Conservation (phyloP, 306 rosid genomes). For the Elaeagnus macrophylla region DNA sequence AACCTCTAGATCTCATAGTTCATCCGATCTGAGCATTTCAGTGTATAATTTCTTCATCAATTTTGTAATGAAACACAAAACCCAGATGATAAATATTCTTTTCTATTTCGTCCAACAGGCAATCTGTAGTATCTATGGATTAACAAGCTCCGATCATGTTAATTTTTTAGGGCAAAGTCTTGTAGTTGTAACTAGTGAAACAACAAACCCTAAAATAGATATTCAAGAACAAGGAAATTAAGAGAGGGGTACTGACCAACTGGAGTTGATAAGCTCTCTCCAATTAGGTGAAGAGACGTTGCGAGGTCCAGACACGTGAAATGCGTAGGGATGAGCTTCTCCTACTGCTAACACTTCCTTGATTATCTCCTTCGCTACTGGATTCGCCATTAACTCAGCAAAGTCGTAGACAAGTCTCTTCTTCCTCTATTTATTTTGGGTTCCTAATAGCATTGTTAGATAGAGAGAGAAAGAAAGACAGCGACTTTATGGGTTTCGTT, state of each 20-base stretch:
- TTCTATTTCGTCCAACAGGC: too few species aligned
- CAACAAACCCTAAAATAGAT: background rate
- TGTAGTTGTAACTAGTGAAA: background rate
- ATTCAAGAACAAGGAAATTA: background rate
- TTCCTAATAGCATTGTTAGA: slow-evolving; percentile 20
- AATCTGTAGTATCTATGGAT: too few species aligned
- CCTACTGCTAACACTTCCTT: slow-evolving; percentile 10
- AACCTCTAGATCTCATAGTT: too few species aligned
- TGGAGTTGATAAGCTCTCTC: slow-evolving; percentile 70
- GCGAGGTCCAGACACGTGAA: slow-evolving; percentile 93
- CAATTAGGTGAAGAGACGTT: slow-evolving; percentile 60
- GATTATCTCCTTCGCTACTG: slow-evolving; percentile 8
- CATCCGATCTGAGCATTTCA: too few species aligned
- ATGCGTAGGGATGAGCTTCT: slow-evolving; percentile 68
- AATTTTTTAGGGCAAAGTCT: background rate
- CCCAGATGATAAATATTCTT: too few species aligned
- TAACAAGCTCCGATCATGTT: too few species aligned
- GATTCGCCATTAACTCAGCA: slow-evolving; percentile 30
- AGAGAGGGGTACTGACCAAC: slow-evolving; percentile 57
- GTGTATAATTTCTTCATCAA: too few species aligned
- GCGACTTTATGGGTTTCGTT: too few species aligned
- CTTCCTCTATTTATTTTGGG: slow-evolving; percentile 12
- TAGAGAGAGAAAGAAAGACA: background rate
- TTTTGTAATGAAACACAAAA: too few species aligned
- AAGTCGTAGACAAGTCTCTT: slow-evolving; percentile 3